These are phyloP conservation scores for Globisporangium radiosum DNA, from an alignment of 352 stramenopile genomes.

Conservation along the genomic window DNA sequence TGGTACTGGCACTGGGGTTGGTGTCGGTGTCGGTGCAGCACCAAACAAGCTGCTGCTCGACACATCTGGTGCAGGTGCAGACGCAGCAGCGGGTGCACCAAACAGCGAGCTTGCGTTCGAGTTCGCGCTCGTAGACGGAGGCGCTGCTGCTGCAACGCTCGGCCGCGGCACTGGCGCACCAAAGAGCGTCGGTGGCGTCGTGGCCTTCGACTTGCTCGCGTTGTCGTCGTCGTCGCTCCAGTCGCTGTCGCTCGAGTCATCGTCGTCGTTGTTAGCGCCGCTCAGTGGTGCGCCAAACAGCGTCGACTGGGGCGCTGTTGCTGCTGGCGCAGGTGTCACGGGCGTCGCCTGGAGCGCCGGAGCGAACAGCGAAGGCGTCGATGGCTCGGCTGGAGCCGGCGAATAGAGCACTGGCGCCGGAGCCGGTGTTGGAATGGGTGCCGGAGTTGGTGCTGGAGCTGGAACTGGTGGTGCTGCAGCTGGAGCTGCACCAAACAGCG, in stretches of 20 bases:
- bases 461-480: background rate
- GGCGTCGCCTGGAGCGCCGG: background rate
- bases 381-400: background rate
- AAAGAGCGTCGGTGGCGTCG: constrained; percentile 23
- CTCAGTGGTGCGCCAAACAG: constrained; percentile 19
- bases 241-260: constrained; percentile 61
- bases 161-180: constrained; percentile 12
- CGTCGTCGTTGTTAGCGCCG: constrained; percentile 22
- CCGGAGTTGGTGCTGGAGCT: background rate
- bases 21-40: background rate
- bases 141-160: background rate
- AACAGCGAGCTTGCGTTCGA: constrained; percentile 8
- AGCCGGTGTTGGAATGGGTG: background rate
- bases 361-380: background rate
- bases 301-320: constrained; percentile 12
- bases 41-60: constrained; percentile 1
- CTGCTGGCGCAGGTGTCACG: background rate
- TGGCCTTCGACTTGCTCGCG: constrained; percentile 12
- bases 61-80: background rate
- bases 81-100: constrained; percentile 5
- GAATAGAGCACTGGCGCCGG: background rate
- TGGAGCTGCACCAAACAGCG: constrained; percentile 14
- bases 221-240: constrained; percentile 45
- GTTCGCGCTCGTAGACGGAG: background rate
- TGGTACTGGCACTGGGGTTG: background rate